A percentile compares a stretch with the other conserved stretches of the same genome.
Conservation (phyloP, 768 basidiomycete species). For the Panaeolus cyanescens region DNA sequence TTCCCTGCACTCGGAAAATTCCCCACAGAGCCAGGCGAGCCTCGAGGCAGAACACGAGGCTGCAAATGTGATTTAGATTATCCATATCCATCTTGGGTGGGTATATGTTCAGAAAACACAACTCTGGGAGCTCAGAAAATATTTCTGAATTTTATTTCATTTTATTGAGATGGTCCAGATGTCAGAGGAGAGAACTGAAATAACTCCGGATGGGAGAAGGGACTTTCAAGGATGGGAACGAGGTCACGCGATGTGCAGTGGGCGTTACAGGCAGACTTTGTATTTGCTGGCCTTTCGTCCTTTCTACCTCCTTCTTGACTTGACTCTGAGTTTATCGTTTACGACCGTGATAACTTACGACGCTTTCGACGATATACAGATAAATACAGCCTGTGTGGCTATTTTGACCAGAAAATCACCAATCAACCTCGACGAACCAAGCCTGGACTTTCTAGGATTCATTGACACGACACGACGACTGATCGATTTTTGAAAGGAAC, state of each 20-base stretch:
- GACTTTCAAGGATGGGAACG: not conserved
- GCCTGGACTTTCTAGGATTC: not conserved
- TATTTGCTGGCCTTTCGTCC: not conserved
- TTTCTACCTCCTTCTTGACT: not conserved
- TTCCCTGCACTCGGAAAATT: not conserved
- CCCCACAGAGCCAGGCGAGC: not conserved
- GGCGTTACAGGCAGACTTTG: not conserved
- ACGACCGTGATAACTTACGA: not conserved
- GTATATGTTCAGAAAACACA: not conserved
- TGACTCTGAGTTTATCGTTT: not conserved
- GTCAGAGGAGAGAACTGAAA: not conserved
- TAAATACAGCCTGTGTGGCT: not conserved
- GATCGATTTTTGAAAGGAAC: not conserved
- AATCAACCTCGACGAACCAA: not conserved
- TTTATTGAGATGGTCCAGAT: not conserved
- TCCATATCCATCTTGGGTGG: not conserved
- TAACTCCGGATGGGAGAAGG: conserved; percentile 2
- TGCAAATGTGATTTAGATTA: conserved; percentile 3
- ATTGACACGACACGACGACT: not conserved
- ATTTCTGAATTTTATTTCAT: not conserved
- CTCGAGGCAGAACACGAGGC: conserved; percentile 8
- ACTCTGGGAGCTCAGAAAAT: not conserved
- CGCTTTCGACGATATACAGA: not conserved
- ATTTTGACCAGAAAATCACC: not conserved
- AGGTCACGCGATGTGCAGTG: conserved; percentile 1